These are phyloP conservation scores for Pythium aphanidermatum DNA, from an alignment of 352 stramenopile species.

Conservation along the genomic window DNA sequence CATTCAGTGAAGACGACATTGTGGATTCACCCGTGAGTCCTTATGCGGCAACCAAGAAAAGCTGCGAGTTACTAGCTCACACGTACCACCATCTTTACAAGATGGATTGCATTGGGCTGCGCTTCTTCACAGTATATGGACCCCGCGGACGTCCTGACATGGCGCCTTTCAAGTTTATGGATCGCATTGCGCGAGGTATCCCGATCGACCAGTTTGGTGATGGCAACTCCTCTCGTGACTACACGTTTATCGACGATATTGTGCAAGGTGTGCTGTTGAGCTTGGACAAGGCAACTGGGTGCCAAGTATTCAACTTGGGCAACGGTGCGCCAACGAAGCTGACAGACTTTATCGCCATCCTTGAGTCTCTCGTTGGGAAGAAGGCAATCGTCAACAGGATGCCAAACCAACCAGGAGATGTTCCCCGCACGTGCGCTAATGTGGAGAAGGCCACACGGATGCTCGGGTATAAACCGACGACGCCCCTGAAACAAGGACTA, in stretches of 20 bases:
- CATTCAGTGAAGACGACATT: slow-evolving; percentile 87
- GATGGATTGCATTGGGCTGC: slow-evolving; percentile 91
- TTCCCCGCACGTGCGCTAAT: slow-evolving; percentile 94
- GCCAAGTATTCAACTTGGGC: slow-evolving; percentile 97
- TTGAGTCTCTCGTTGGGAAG: slow-evolving; percentile 92
- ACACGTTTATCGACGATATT: slow-evolving; percentile 99
- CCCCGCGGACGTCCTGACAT: slow-evolving; percentile 95
- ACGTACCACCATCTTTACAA: slow-evolving; percentile 97
- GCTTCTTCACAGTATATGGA: slow-evolving; percentile 99
- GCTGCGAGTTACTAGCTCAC: slow-evolving; percentile 95
- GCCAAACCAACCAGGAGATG: slow-evolving; percentile 95
- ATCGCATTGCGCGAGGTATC: slow-evolving; percentile 87
- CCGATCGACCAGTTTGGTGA: slow-evolving; percentile 97
- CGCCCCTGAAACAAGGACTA: slow-evolving; percentile 92
- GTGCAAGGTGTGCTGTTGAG: slow-evolving; percentile 91
- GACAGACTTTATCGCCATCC: slow-evolving; percentile 93
- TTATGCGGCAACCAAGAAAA: slow-evolving; percentile 98
- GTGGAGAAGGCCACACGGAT: slow-evolving; percentile 93
- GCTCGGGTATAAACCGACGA: slow-evolving; percentile 94
- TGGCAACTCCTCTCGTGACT: slow-evolving; percentile 92
- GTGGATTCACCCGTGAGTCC: slow-evolving; percentile 94
- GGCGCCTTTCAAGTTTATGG: slow-evolving; percentile 98
- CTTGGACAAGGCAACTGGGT: slow-evolving; percentile 66
- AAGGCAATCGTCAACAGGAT: slow-evolving; percentile 92
- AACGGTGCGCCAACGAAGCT: slow-evolving; percentile 91